Evolutionary conservation across 2,329 filamentous ascomycete species (phyloP).

Genomic region (Talaromyces islandicus): DNA sequence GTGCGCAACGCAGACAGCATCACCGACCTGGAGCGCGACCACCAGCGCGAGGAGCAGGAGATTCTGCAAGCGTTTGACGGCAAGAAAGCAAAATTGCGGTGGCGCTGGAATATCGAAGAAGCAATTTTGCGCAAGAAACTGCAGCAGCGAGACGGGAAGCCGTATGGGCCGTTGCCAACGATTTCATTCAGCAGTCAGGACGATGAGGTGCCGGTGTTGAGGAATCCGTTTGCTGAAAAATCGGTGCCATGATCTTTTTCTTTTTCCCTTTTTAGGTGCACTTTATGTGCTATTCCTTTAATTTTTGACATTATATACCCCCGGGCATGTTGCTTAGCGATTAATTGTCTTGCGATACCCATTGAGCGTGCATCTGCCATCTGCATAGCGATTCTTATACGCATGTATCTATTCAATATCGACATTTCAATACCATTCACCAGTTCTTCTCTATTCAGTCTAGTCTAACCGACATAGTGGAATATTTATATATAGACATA

Average conservation of each 20-base stretch:
- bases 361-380: background rate
- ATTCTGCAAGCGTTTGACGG: constrained; percentile 25
- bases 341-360: background rate
- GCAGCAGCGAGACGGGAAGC: constrained; percentile 28
- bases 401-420: background rate
- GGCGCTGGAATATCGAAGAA: constrained; percentile 39
- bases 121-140: constrained; percentile 34
- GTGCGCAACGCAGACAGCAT: constrained; percentile 26
- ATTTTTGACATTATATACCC: constrained; percentile 3
- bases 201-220: constrained; percentile 18
- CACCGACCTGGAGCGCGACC: constrained; percentile 28
- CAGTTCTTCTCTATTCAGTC: background rate
- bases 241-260: background rate
- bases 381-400: background rate
- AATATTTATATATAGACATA: background rate
- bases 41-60: constrained; percentile 26
- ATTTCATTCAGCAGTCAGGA: constrained; percentile 26
- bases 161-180: constrained; percentile 34
- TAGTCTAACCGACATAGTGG: background rate
- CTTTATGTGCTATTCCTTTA: constrained; percentile 1
- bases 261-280: too few species aligned
- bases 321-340: background rate
- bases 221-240: constrained; percentile 17
- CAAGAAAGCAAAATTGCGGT: constrained; percentile 28
- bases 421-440: too few species aligned